Conservation (phyloP, 2,329 filamentous ascomycete genomes). For the Fusarium albosuccineum region DNA sequence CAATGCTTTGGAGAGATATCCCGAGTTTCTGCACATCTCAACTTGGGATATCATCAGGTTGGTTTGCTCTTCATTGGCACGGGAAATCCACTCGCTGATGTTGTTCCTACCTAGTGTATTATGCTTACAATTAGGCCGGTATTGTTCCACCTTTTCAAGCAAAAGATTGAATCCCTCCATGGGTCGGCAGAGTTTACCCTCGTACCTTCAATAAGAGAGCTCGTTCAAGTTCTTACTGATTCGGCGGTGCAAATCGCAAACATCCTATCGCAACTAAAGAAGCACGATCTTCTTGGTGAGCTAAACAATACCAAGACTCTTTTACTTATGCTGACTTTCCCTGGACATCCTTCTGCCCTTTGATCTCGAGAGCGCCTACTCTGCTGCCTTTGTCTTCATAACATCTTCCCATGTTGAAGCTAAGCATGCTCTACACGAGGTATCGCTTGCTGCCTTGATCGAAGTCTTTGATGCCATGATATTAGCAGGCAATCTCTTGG, state of each 20-base stretch:
- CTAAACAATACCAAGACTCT: not conserved
- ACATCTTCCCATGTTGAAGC: slow-evolving; percentile 13
- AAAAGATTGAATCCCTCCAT: slow-evolving; percentile 1
- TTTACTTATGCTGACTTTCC: not conserved
- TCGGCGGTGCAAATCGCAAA: slow-evolving; percentile 16
- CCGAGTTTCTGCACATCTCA: slow-evolving; percentile 17
- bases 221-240: slow-evolving; percentile 16
- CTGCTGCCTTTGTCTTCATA: slow-evolving; percentile 20
- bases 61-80: not conserved
- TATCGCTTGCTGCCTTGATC: slow-evolving; percentile 8
- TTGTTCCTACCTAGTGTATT: slow-evolving; percentile 6
- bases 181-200: slow-evolving; percentile 2
- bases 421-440: slow-evolving; percentile 6
- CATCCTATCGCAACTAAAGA: slow-evolving; percentile 15
- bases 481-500: slow-evolving; percentile 7
- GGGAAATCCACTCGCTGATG: too few relatives aligned
- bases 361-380: slow-evolving; percentile 21
- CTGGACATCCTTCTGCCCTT: slow-evolving; percentile 20
- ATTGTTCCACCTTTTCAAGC: slow-evolving; percentile 17
- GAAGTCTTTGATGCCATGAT: slow-evolving; percentile 15
- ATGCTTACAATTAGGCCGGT: slow-evolving; percentile 15
- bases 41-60: slow-evolving; percentile 19
- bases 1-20: slow-evolving; percentile 18
- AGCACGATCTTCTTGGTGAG: slow-evolving; percentile 15
- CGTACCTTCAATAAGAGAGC: slow-evolving; percentile 9